phyloP scores from a whole-genome alignment of 2,329 filamentous ascomycete genomes.

The Beauveria brongniartii region DNA sequence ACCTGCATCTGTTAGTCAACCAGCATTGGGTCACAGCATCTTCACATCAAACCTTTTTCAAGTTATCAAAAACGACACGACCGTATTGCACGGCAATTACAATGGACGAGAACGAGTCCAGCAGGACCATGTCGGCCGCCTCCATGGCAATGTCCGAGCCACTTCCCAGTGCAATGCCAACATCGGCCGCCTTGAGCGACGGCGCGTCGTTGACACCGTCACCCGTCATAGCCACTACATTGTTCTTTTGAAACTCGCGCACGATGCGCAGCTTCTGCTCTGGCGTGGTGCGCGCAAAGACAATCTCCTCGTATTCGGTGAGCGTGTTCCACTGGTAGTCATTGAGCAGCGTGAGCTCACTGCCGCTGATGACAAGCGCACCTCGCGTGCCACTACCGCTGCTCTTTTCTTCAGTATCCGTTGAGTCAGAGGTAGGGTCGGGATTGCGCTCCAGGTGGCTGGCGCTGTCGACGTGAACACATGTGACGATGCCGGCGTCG shows the following conservation, averaged over 20 bases:
- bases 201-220: conserved; percentile 85
- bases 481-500: conserved; percentile 63
- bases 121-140: conserved; percentile 71
- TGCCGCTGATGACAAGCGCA: conserved; percentile 56
- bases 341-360: conserved; percentile 57
- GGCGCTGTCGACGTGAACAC: conserved; percentile 43
- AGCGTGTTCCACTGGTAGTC: conserved; percentile 62
- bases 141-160: conserved; percentile 79
- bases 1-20: conserved; percentile 14
- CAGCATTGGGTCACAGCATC: background rate
- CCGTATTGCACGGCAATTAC: conserved; percentile 66
- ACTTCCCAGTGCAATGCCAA: conserved; percentile 73
- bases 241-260: conserved; percentile 60
- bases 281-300: conserved; percentile 68
- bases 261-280: conserved; percentile 76
- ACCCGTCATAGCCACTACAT: conserved; percentile 73
- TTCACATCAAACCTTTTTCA: conserved; percentile 49
- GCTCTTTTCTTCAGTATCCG: conserved; percentile 18
- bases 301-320: conserved; percentile 57
- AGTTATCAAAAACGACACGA: conserved; percentile 69
- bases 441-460: conserved; percentile 39
- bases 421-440: background rate
- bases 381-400: conserved; percentile 18
- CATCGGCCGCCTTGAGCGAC: conserved; percentile 69
- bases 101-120: conserved; percentile 66